A percentile compares a stretch with the other conserved stretches of the same genome.
Evolutionary conservation across 768 basidiomycete species (phyloP).

Genomic region (Termitomyces bulborhizus): DNA sequence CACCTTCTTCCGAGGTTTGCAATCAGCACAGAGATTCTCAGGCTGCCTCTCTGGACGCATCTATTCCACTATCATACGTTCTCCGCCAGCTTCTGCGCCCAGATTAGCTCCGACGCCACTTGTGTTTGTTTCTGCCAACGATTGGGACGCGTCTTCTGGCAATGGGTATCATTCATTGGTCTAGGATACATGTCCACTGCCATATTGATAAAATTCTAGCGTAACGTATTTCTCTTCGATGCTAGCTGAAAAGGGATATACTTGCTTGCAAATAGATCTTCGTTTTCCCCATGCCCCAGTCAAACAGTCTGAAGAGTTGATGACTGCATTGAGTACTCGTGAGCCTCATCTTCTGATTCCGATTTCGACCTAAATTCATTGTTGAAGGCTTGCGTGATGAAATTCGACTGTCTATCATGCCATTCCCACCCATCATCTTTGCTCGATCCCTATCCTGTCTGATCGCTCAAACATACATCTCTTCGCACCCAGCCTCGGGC

Average conservation of each 20-base stretch:
- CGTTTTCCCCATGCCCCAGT: constrained; percentile 16
- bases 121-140: constrained; percentile 43
- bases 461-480: constrained; percentile 63
- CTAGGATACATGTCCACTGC: neutral
- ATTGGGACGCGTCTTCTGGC: constrained; percentile 34
- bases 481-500: constrained; percentile 56
- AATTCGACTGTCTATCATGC: constrained; percentile 35
- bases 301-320: constrained; percentile 22
- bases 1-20: neutral
- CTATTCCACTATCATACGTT: constrained; percentile 30
- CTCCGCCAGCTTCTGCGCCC: constrained; percentile 33
- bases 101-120: constrained; percentile 47
- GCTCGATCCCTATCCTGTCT: constrained; percentile 43
- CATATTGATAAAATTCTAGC: constrained; percentile 16
- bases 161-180: constrained; percentile 23
- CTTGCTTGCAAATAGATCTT: constrained; percentile 39
- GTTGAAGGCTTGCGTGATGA: constrained; percentile 34
- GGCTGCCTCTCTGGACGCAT: constrained; percentile 1
- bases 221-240: constrained; percentile 28
- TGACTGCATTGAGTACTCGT: constrained; percentile 37
- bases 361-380: neutral
- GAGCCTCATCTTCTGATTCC: constrained; percentile 6
- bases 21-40: neutral
- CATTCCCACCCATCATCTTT: constrained; percentile 55
- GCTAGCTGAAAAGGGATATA: constrained; percentile 44